Evolutionary conservation across 2,329 filamentous ascomycete genomes (phyloP), one percentile per base, ranked within the genome.

Genomic region (Sarocladium strictum): DNA sequence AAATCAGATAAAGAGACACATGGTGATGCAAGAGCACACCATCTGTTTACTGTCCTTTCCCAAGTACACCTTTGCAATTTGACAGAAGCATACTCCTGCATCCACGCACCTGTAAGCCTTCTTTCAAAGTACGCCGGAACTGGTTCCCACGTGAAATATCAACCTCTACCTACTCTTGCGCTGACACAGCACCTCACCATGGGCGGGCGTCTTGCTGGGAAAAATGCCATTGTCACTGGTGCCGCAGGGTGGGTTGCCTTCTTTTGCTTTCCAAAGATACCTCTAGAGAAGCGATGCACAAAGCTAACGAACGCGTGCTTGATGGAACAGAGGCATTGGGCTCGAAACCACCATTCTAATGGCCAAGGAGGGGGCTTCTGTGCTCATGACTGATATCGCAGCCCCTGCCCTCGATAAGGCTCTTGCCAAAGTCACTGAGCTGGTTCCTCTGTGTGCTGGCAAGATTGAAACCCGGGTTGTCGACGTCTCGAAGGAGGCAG

Each of bases 321-420:
- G 9, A 7, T 38, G 43, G 37, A 38, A 33, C 58, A 85, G 86
- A 62, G 86, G 86, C 58, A 89, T 90, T 61, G 87, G 87, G 56
- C 81, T 90, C 23, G 86, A 90, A 71, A 90, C 86, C 24, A 81
- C 78, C 55, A 85, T 90, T 57, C 81, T 90, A 45, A 89, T 90
- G 65, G 79, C 80, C 50, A 81, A 81, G 52, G 86, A 90, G 72
- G 87, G 86, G 40, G 86, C 85, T 61, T 82, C 80, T 54, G 81
- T 90, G 56, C 74, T 90, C 35, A 82, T 90, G 76, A 79, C 83
- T 57, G 87, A 90, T 64, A 85, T 89, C 58, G 87, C 84, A 10
- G 76, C 74, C 19, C 75, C 80, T 2, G 84, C 84, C 1, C 77
- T 90, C 11, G 81, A 83, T 53, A 84, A 77, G 61, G 85, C 83